A percentile compares a stretch with the other conserved stretches of the same genome.
Conservation (phyloP, 2,329 filamentous ascomycete species). For the Ramularia endophylla region DNA sequence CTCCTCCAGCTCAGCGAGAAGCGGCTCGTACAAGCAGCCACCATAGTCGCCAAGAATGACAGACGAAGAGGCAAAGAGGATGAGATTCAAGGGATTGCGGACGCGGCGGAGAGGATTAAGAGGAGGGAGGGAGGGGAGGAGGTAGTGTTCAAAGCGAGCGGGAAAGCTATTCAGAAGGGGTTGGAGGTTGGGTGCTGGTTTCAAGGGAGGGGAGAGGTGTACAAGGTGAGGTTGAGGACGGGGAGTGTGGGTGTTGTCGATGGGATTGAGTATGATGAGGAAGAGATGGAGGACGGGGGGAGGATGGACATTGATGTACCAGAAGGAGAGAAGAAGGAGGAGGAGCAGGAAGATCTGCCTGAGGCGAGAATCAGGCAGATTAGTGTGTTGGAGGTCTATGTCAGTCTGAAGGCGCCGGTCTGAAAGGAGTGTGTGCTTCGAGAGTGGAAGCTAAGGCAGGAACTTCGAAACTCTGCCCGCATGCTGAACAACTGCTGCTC, state of each 20-base stretch:
- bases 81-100: constrained; percentile 33
- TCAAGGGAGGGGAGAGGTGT: constrained; percentile 51
- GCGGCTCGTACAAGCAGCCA: constrained; percentile 40
- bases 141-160: constrained; percentile 59
- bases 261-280: constrained; percentile 48
- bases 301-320: constrained; percentile 8
- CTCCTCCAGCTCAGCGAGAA: constrained; percentile 54
- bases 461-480: too few relatives aligned
- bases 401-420: constrained; percentile 27
- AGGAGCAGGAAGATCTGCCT: constrained; percentile 3
- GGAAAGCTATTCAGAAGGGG: constrained; percentile 59
- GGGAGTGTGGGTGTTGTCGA: constrained; percentile 61
- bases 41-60: constrained; percentile 27
- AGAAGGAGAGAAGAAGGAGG: constrained; percentile 13
- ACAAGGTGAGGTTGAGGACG: constrained; percentile 55
- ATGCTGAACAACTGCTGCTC: too few relatives aligned
- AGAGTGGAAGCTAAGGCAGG: too few relatives aligned
- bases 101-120: constrained; percentile 26
- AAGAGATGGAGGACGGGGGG: constrained; percentile 18
- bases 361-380: constrained; percentile 37
- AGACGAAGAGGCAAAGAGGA: constrained; percentile 14
- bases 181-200: constrained; percentile 61
- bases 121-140: constrained; percentile 38
- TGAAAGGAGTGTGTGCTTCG: too few relatives aligned
- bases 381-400: constrained; percentile 31